Percentiles rank a stretch among this genome's conserved stretches.
Conservation (phyloP, 768 basidiomycete species). For the Galerina sulciceps region DNA sequence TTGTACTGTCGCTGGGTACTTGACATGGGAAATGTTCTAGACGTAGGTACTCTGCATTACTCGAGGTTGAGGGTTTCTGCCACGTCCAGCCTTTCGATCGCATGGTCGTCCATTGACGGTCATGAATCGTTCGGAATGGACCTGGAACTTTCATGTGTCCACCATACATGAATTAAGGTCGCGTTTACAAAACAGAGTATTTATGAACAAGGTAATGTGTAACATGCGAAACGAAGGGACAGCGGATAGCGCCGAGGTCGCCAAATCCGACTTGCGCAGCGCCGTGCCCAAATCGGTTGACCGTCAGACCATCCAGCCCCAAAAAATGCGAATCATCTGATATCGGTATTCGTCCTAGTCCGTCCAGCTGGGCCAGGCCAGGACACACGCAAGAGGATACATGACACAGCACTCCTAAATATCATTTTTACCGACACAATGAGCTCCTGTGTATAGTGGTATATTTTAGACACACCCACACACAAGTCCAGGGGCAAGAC, state of each 20-base stretch:
- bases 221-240: not conserved
- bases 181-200: too few relatives aligned
- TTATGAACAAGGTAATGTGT: not conserved
- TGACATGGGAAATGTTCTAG: too few relatives aligned
- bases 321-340: slow-evolving; percentile 1
- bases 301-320: not conserved
- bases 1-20: too few relatives aligned
- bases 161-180: too few relatives aligned
- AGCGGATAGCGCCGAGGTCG: slow-evolving; percentile 5
- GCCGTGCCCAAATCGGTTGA: not conserved
- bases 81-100: too few relatives aligned
- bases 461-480: too few relatives aligned
- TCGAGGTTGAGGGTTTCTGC: too few relatives aligned
- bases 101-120: too few relatives aligned
- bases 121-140: too few relatives aligned
- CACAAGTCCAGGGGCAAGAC: not conserved
- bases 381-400: not conserved
- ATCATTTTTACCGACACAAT: not conserved
- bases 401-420: not conserved
- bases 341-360: not conserved
- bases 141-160: too few relatives aligned
- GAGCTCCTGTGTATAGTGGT: too few relatives aligned
- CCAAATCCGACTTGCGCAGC: slow-evolving; percentile 1
- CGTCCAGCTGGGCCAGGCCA: not conserved
- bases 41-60: too few relatives aligned